Conservation (phyloP, 805 yeast species). For the Lipomyces lipofer region DNA sequence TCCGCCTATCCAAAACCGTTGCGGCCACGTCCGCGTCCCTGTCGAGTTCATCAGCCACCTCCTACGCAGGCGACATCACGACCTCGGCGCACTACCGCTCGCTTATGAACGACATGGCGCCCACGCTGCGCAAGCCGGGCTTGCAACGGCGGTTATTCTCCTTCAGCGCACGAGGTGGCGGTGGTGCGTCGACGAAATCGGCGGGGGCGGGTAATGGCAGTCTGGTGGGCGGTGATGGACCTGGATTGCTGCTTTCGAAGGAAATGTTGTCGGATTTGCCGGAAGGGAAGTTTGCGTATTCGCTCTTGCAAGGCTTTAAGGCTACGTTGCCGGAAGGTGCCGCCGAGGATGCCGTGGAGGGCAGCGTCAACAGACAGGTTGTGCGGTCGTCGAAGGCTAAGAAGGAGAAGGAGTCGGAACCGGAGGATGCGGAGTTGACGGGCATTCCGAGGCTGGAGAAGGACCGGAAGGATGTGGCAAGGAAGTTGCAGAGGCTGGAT, state of each 20-base stretch:
- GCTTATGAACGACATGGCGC: slow-evolving; percentile 49
- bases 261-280: slow-evolving; percentile 61
- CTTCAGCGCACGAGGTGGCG: slow-evolving; percentile 15
- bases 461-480: slow-evolving; percentile 10
- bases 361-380: background rate
- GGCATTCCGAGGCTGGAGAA: slow-evolving; percentile 24
- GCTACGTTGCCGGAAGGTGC: slow-evolving; percentile 44
- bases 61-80: slow-evolving; percentile 42
- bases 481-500: slow-evolving; percentile 24
- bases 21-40: slow-evolving; percentile 43
- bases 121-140: slow-evolving; percentile 41
- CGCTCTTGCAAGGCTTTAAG: slow-evolving; percentile 69
- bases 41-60: slow-evolving; percentile 27
- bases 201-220: slow-evolving; percentile 1
- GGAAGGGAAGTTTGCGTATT: slow-evolving; percentile 41
- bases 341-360: slow-evolving; percentile 3
- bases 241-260: slow-evolving; percentile 49
- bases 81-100: slow-evolving; percentile 45
- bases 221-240: background rate
- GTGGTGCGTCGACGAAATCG: no score
- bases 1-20: slow-evolving; percentile 42
- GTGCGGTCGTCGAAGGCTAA: slow-evolving; percentile 6
- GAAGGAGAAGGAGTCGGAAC: slow-evolving; percentile 1
- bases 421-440: slow-evolving; percentile 15
- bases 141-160: slow-evolving; percentile 45